These are phyloP conservation scores for Pseudogymnoascus sp. DNA, from an alignment of 2,329 filamentous ascomycete species.

Conservation along the genomic window DNA sequence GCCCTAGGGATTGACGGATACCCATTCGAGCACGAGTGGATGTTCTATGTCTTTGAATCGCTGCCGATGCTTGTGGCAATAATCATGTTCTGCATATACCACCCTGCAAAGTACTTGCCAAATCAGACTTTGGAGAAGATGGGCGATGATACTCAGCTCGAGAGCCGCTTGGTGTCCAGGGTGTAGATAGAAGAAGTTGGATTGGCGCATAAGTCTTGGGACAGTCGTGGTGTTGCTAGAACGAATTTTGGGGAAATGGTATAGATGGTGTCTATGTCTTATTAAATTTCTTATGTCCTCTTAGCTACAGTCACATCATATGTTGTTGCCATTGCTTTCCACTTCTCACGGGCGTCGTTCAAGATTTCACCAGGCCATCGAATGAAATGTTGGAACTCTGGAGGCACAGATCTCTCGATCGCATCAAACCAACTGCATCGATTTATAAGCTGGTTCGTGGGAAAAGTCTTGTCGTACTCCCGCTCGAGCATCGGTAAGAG, in stretches of 20 bases:
- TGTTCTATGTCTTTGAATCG: conserved; percentile 44
- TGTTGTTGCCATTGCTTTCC: neutral
- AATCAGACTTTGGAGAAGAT: conserved; percentile 13
- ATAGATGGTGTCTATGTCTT: conserved; percentile 1
- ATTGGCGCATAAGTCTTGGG: neutral
- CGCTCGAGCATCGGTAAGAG: conserved; percentile 32
- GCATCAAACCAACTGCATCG: conserved; percentile 13
- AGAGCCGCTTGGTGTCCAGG: neutral
- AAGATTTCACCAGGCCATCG: conserved; percentile 15
- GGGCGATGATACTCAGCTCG: neutral
- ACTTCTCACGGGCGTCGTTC: neutral
- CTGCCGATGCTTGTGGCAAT: conserved; percentile 41
- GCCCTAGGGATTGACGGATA: conserved; percentile 43
- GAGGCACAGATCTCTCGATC: conserved; percentile 4
- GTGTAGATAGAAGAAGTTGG: neutral
- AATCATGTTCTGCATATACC: conserved; percentile 40
- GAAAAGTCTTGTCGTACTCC: conserved; percentile 21
- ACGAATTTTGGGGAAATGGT: neutral
- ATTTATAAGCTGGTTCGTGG: conserved; percentile 9
- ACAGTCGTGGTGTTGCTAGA: neutral
- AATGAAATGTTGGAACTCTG: conserved; percentile 7
- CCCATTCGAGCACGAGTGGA: conserved; percentile 42
- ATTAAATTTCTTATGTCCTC: neutral
- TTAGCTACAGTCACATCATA: neutral
- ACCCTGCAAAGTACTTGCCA: conserved; percentile 35